Evolutionary conservation across 2,329 filamentous ascomycete species (phyloP), one percentile per base, ranked within the genome.

Genomic region (Colletotrichum magnum): DNA sequence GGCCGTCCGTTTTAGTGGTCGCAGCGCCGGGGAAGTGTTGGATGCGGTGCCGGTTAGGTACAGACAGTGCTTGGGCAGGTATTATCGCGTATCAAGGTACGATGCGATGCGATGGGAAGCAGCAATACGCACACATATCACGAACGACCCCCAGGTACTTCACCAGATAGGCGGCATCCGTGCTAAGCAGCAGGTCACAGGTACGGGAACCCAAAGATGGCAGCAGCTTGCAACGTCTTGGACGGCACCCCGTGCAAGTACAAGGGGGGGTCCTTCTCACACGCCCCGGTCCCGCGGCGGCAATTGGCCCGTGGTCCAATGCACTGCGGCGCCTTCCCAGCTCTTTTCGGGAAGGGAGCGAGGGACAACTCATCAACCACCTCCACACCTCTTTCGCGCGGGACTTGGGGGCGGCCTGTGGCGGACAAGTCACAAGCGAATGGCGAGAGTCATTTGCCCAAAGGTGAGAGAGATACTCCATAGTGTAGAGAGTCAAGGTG

Each of bases 331-430:
- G 50, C 54, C 54, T 51, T 58, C 43, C 62, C 51, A 69, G 66
- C 66, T 69, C 56, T 18, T 59, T 69, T 69, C 43, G 66, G 66
- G 66, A 69, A 69, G 62, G 56, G 65, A 69, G 68, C 50, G 64
- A 69, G 26, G 65, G 47, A 64, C 68, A 68, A 69, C 59, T 68
- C 64, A 71, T 68, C 68, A 64, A 69, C 43, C 56, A 47, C 32
- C 64, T 64, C 68, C 64, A 68, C 66, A 24, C 21, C 21, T 24
- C 60, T 58, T 67, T 36, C 32, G 32, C 54, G 62, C 66, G 64
- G 58, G 64, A 68, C 59, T 50, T 50, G 47, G 47, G 18, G n/a
- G 16, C n/a, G 9, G 32, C 32, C 32, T 36, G 32, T 36, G 47
- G n/a, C 39, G 51, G 36, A 63, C 32, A 45, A 51, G 18, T 50